Conservation (phyloP, 164 flowering plant genomes). For the Magnolia kwangsiensis region DNA sequence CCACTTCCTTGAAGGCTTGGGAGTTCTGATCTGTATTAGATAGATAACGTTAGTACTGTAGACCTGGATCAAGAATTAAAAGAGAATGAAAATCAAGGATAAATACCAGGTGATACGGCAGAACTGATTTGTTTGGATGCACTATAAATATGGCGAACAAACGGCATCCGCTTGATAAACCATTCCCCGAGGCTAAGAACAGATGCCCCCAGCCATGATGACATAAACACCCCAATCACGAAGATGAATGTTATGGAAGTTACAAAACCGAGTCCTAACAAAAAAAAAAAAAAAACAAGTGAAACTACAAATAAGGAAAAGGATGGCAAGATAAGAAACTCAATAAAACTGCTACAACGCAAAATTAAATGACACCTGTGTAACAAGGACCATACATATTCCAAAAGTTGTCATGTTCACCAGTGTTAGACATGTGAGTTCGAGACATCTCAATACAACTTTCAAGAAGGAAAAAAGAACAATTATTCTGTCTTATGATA, state of each 20-base stretch:
- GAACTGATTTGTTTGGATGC: constrained; percentile 83
- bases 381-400: neutral
- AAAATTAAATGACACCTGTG: neutral
- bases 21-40: constrained; percentile 68
- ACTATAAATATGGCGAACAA: constrained; percentile 74
- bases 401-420: too few relatives aligned
- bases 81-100: neutral
- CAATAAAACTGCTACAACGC: neutral
- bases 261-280: constrained; percentile 66
- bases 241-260: constrained; percentile 76
- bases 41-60: neutral
- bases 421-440: too few relatives aligned
- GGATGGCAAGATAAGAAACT: neutral
- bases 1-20: constrained; percentile 91
- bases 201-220: constrained; percentile 81
- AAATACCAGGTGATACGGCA: constrained; percentile 72
- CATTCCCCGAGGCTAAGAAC: constrained; percentile 72
- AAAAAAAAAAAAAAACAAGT: constrained; percentile 7
- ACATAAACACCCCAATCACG: constrained; percentile 82
- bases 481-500: too few relatives aligned
- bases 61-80: neutral
- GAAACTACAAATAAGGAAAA: neutral
- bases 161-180: constrained; percentile 82
- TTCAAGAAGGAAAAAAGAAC: too few relatives aligned
- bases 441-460: too few relatives aligned